Percentiles rank a stretch among this genome's conserved stretches.
Evolutionary conservation across 495 filamentous ascomycete species (phyloP).

Genomic region (Podospora comata): DNA sequence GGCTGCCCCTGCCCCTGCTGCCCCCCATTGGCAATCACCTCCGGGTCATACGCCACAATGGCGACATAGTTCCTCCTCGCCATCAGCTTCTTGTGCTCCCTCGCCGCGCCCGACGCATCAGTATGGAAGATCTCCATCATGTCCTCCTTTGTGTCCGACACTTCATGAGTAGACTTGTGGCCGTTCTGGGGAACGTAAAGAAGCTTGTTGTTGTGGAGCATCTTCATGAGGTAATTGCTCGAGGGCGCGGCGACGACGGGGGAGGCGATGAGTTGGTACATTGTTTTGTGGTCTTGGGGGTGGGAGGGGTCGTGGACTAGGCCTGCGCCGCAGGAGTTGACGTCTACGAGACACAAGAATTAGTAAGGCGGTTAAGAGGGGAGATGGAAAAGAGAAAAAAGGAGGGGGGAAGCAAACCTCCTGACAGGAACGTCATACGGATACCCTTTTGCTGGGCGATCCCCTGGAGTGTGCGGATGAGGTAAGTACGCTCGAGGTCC

Average conservation of each 20-base stretch:
- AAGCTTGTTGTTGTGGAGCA: conserved; percentile 86
- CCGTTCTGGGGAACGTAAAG: conserved; percentile 91
- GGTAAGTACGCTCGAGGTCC: conserved; percentile 93
- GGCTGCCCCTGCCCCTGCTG: conserved; percentile 39
- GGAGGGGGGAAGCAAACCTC: conserved; percentile 48
- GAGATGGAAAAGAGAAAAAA: not conserved
- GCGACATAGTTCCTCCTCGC: conserved; percentile 90
- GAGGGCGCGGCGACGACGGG: conserved; percentile 88
- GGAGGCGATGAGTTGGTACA: conserved; percentile 95
- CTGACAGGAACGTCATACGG: conserved; percentile 93
- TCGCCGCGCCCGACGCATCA: conserved; percentile 72
- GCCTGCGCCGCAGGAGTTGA: conserved; percentile 88
- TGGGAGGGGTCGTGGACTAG: conserved; percentile 90
- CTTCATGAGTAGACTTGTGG: conserved; percentile 64
- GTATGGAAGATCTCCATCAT: conserved; percentile 99
- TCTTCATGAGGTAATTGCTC: conserved; percentile 77
- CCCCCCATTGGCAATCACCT: conserved; percentile 60
- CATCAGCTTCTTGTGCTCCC: conserved; percentile 90
- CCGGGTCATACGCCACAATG: conserved; percentile 88
- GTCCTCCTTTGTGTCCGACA: conserved; percentile 93
- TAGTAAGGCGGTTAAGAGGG: not conserved
- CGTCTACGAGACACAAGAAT: conserved; percentile 49
- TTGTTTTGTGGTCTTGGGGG: conserved; percentile 93
- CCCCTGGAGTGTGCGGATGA: conserved; percentile 91
- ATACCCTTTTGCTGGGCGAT: conserved; percentile 91